phyloP scores from a whole-genome alignment of 768 basidiomycete genomes.

The Xerocomus spinulosus region DNA sequence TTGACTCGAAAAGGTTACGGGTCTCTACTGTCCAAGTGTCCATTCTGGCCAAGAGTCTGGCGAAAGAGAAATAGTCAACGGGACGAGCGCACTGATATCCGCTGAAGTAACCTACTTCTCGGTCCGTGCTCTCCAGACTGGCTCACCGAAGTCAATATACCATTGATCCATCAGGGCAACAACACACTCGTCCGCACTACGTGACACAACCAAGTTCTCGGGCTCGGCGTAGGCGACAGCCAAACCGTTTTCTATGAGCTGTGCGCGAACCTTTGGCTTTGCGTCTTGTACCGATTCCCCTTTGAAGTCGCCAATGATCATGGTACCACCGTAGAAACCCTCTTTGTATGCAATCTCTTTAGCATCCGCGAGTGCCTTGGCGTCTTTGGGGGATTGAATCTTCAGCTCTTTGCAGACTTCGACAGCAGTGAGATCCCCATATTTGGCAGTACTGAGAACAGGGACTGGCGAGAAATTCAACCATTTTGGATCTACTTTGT shows the following conservation, averaged over 20 bases:
- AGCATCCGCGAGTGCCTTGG: constrained; percentile 89
- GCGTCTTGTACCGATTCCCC: constrained; percentile 87
- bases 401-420: constrained; percentile 83
- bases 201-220: constrained; percentile 82
- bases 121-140: constrained; percentile 79
- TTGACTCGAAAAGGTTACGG: constrained; percentile 85
- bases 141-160: constrained; percentile 97
- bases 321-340: constrained; percentile 92
- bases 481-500: constrained; percentile 92
- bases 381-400: constrained; percentile 93
- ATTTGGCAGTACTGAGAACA: constrained; percentile 84
- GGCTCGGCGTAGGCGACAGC: constrained; percentile 95
- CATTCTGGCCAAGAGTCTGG: constrained; percentile 77
- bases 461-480: constrained; percentile 79
- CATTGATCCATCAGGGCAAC: constrained; percentile 99
- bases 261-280: constrained; percentile 81
- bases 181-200: constrained; percentile 95
- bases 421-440: constrained; percentile 87
- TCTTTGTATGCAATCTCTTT: constrained; percentile 99
- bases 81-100: background rate
- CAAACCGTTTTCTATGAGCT: constrained; percentile 70
- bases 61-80: background rate
- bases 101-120: constrained; percentile 57
- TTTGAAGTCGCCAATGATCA: constrained; percentile 89
- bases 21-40: constrained; percentile 91